phyloP scores from a whole-genome alignment of 2,329 filamentous ascomycete species.

The Stylonectria norvegica region DNA sequence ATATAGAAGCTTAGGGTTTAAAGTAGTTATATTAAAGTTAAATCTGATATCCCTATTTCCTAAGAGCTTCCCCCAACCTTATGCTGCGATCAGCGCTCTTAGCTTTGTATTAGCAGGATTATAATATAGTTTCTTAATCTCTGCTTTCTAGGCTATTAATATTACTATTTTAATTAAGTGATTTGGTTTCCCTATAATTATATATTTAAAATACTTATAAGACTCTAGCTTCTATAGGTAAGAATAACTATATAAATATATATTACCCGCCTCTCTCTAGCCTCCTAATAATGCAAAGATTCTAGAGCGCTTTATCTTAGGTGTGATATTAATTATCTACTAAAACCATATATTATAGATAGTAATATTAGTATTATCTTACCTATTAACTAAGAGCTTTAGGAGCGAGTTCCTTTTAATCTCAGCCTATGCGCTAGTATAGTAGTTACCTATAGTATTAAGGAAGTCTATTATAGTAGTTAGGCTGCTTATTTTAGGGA shows the following conservation, averaged over 20 bases:
- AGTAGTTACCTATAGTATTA: background rate
- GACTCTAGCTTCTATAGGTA: background rate
- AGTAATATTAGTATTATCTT: background rate
- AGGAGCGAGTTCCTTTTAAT: background rate
- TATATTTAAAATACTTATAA: background rate
- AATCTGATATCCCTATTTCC: too few relatives aligned
- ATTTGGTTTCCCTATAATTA: too few relatives aligned
- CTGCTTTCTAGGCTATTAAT: too few relatives aligned
- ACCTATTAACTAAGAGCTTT: background rate
- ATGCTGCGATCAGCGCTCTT: background rate
- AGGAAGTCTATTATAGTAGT: background rate
- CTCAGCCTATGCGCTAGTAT: background rate
- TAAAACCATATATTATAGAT: background rate
- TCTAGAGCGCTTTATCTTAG: background rate
- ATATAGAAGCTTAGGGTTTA: background rate
- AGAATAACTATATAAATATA: background rate
- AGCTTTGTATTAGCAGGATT: background rate
- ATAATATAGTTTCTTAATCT: background rate
- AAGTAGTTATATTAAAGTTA: background rate
- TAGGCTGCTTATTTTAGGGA: background rate
- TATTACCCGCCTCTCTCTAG: background rate
- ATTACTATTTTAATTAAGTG: too few relatives aligned
- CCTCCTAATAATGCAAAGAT: background rate
- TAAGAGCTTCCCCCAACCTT: background rate
- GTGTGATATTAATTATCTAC: background rate